These are phyloP conservation scores for Geotrichum siamense DNA, from an alignment of 1,139 yeast species.

Conservation along the genomic window DNA sequence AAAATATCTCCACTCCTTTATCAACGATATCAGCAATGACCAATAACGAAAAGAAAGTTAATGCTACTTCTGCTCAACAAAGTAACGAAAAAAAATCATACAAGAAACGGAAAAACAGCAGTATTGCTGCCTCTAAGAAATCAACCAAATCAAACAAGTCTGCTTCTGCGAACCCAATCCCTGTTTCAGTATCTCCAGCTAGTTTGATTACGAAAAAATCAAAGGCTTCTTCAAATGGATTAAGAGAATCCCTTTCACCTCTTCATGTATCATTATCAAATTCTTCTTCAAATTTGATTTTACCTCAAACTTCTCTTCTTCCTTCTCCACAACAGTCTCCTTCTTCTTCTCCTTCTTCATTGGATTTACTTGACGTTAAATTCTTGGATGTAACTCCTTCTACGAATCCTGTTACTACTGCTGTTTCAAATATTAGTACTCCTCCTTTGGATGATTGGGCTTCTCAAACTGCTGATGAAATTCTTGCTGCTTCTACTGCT, in stretches of 20 bases:
- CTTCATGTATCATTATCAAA: slow-evolving; percentile 4
- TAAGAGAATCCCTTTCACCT: slow-evolving; percentile 1
- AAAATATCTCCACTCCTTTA: too few species aligned
- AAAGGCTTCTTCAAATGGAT: slow-evolving; percentile 11
- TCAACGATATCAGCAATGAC: background rate
- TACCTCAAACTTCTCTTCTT: background rate
- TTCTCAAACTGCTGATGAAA: slow-evolving; percentile 12
- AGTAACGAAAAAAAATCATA: slow-evolving; percentile 4
- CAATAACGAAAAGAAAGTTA: slow-evolving; percentile 2
- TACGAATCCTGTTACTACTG: background rate
- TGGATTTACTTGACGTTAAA: slow-evolving; percentile 5
- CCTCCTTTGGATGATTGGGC: slow-evolving; percentile 15
- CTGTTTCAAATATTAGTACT: background rate
- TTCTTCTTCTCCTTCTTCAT: slow-evolving; percentile 10
- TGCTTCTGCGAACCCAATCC: slow-evolving; percentile 3
- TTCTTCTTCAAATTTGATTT: slow-evolving; percentile 5
- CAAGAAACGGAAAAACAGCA: slow-evolving; percentile 1
- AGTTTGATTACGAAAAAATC: slow-evolving; percentile 14
- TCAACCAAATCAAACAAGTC: background rate
- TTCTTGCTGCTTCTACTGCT: slow-evolving; percentile 12
- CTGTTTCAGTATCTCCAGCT: slow-evolving; percentile 13
- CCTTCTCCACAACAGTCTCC: slow-evolving; percentile 11
- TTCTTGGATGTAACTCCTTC: background rate
- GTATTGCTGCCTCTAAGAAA: background rate
- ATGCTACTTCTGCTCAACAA: background rate